phyloP scores from a whole-genome alignment of 2,329 filamentous ascomycete species.

The Botryotinia narcissicola region DNA sequence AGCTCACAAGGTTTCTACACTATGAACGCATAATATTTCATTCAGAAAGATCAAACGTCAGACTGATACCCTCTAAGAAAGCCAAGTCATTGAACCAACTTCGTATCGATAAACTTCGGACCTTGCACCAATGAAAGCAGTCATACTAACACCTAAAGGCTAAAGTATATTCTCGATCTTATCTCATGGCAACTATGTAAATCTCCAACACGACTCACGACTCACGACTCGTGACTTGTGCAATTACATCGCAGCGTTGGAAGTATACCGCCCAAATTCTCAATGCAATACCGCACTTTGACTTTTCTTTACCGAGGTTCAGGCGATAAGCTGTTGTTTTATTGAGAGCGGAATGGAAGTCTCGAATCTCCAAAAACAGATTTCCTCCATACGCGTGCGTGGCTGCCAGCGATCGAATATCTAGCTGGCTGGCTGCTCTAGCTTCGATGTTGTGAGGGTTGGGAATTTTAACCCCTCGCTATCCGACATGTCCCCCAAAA shows the following conservation, averaged over 20 bases:
- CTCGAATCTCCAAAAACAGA: conserved; percentile 8
- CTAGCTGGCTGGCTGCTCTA: background rate
- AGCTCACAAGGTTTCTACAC: background rate
- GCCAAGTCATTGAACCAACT: background rate
- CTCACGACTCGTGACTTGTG: background rate
- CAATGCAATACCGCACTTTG: background rate
- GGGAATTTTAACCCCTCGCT: conserved; percentile 6
- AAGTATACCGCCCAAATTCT: background rate
- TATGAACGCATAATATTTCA: background rate
- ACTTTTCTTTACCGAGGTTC: conserved; percentile 14
- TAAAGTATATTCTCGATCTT: background rate
- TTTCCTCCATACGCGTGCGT: conserved; percentile 10
- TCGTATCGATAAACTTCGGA: background rate
- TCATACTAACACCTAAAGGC: background rate
- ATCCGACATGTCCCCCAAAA: conserved; percentile 3
- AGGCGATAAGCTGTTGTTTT: background rate
- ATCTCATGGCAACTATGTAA: background rate
- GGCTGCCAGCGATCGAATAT: conserved; percentile 17
- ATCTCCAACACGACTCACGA: background rate
- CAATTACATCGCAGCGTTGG: background rate
- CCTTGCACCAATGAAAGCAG: background rate
- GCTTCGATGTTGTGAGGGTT: conserved; percentile 1
- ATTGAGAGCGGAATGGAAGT: background rate
- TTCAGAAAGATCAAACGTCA: background rate
- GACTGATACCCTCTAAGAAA: background rate